Evolutionary conservation across 2,329 filamentous ascomycete species (phyloP).

Genomic region (Cyclaneusma minus): DNA sequence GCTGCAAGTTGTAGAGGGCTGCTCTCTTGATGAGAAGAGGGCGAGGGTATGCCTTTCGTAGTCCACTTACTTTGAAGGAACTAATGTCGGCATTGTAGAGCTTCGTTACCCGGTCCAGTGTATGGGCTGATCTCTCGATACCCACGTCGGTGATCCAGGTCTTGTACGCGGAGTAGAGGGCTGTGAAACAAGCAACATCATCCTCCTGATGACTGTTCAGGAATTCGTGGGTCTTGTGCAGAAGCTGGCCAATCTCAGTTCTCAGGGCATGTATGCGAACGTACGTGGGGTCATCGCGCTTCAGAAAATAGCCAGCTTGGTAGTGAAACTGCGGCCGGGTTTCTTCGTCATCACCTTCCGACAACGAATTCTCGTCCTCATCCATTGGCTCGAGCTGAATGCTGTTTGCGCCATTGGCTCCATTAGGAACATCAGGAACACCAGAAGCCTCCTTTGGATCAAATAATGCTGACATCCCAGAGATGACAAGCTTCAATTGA

Average conservation of each 20-base stretch:
- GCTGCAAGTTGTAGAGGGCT: slow-evolving; percentile 85
- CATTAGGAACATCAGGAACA: slow-evolving; percentile 21
- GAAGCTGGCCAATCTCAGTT: slow-evolving; percentile 60
- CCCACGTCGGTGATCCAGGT: slow-evolving; percentile 98
- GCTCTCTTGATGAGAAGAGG: slow-evolving; percentile 85
- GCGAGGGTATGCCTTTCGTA: slow-evolving; percentile 83
- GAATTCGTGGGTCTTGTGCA: slow-evolving; percentile 77
- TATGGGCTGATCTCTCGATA: slow-evolving; percentile 87
- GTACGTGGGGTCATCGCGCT: slow-evolving; percentile 49
- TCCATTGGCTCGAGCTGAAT: slow-evolving; percentile 26
- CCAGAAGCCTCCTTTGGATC: slow-evolving; percentile 59
- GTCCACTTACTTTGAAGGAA: slow-evolving; percentile 85
- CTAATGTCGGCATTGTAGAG: slow-evolving; percentile 77
- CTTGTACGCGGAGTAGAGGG: slow-evolving; percentile 79
- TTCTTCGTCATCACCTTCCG: slow-evolving; percentile 62
- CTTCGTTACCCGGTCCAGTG: slow-evolving; percentile 72
- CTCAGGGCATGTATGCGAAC: slow-evolving; percentile 65
- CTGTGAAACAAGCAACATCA: slow-evolving; percentile 88
- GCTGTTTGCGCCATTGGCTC: slow-evolving; percentile 26
- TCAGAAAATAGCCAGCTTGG: slow-evolving; percentile 70
- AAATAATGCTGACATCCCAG: slow-evolving; percentile 80
- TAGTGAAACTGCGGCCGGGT: slow-evolving; percentile 79
- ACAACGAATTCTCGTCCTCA: slow-evolving; percentile 34
- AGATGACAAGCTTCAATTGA: slow-evolving; percentile 74
- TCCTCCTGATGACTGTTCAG: slow-evolving; percentile 76